A percentile compares a stretch with the other conserved stretches of the same genome.
Evolutionary conservation across 106 monocot species (phyloP).

Genomic region (Alisma plantagoaquatica): DNA sequence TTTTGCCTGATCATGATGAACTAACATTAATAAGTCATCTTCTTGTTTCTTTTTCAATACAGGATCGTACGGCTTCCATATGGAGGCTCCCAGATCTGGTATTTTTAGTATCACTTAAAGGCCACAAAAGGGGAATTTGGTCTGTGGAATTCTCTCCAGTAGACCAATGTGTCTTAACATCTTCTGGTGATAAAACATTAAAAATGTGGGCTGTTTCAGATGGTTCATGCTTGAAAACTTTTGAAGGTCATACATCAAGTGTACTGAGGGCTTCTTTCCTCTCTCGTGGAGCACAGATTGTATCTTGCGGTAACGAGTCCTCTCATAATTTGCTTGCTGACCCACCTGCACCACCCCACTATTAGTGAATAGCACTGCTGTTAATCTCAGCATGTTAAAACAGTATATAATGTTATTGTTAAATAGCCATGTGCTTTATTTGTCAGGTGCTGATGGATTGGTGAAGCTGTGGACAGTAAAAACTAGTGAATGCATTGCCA

Average conservation of each 20-base stretch:
- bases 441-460: slow-evolving; percentile 93
- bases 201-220: slow-evolving; percentile 89
- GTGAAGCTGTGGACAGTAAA: slow-evolving; percentile 92
- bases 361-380: too few relatives aligned
- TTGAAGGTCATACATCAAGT: slow-evolving; percentile 91
- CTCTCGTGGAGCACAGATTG: slow-evolving; percentile 73
- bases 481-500: slow-evolving; percentile 81
- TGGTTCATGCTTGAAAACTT: slow-evolving; percentile 92
- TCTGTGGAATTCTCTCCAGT: slow-evolving; percentile 97
- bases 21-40: too few relatives aligned
- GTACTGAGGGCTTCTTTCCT: slow-evolving; percentile 80
- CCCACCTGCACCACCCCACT: too few relatives aligned
- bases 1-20: too few relatives aligned
- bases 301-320: slow-evolving; percentile 80
- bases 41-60: too few relatives aligned
- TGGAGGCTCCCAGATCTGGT: slow-evolving; percentile 91
- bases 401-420: too few relatives aligned
- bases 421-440: not conserved
- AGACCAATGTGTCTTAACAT: slow-evolving; percentile 83
- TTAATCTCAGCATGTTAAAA: too few relatives aligned
- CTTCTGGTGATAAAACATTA: slow-evolving; percentile 90
- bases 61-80: slow-evolving; percentile 88
- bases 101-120: slow-evolving; percentile 42
- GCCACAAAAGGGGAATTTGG: slow-evolving; percentile 95
- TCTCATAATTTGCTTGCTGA: too few relatives aligned